A percentile compares a stretch with the other conserved stretches of the same genome.
Evolutionary conservation across 768 basidiomycete species (phyloP).

Genomic region (Candolleomyces efflorescens): DNA sequence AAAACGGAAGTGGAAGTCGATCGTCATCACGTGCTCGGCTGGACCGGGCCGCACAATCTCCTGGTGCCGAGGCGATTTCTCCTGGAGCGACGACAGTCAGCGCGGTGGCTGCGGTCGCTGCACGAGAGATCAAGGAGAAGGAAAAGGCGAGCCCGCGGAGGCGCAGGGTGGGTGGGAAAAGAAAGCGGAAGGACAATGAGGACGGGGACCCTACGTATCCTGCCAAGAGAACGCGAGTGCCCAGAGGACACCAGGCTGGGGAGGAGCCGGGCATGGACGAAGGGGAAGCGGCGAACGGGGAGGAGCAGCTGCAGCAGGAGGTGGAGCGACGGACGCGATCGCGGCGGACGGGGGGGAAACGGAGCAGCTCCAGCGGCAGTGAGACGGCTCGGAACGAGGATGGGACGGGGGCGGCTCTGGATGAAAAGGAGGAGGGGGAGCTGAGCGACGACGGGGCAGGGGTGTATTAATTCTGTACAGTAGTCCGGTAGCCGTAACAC

Average conservation of each 20-base stretch:
- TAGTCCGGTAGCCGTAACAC: no score
- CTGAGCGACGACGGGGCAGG: conserved; percentile 2
- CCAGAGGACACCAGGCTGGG: conserved; percentile 29
- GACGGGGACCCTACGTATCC: conserved; percentile 67
- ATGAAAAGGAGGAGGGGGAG: conserved; percentile 3
- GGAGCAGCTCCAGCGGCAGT: background rate
- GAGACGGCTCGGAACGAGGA: background rate
- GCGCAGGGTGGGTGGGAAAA: conserved; percentile 36
- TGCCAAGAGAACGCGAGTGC: conserved; percentile 59
- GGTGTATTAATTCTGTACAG: no score
- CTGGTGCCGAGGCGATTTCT: conserved; percentile 15
- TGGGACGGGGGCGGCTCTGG: no score
- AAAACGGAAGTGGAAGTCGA: background rate
- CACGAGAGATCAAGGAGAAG: conserved; percentile 27
- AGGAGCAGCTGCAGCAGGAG: background rate
- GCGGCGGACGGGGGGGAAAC: background rate
- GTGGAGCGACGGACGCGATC: conserved; percentile 3
- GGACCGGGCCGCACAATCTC: background rate
- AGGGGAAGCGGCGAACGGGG: background rate
- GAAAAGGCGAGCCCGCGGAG: conserved; percentile 51
- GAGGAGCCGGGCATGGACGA: background rate
- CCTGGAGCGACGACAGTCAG: conserved; percentile 19
- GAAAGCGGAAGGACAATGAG: conserved; percentile 55
- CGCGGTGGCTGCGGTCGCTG: conserved; percentile 29
- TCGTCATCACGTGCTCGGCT: conserved; percentile 38